phyloP scores from a whole-genome alignment of 768 basidiomycete genomes.

The Rhizopogon roseolus region DNA sequence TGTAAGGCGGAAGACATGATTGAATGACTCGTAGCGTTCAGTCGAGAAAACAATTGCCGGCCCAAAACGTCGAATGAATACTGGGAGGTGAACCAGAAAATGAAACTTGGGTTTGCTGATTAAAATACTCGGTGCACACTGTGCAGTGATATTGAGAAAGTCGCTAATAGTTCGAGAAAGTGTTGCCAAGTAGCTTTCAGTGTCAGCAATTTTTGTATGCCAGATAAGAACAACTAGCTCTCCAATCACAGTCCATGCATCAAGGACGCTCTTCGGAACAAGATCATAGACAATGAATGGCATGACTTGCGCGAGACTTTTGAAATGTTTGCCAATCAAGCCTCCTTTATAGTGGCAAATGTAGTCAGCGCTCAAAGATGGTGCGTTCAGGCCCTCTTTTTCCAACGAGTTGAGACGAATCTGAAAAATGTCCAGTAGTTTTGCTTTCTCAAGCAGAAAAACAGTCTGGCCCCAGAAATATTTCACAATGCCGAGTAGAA shows the following conservation, averaged over 20 bases:
- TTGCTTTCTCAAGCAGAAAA: slow-evolving; percentile 12
- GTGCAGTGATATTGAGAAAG: slow-evolving; percentile 7
- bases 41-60: slow-evolving; percentile 30
- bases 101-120: slow-evolving; percentile 23
- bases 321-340: slow-evolving; percentile 24
- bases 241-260: slow-evolving; percentile 10
- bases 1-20: slow-evolving; percentile 32
- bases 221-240: slow-evolving; percentile 17
- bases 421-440: slow-evolving; percentile 14
- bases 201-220: slow-evolving; percentile 22
- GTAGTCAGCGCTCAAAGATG: slow-evolving; percentile 21
- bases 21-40: slow-evolving; percentile 35
- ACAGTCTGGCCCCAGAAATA: slow-evolving; percentile 21
- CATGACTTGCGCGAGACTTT: slow-evolving; percentile 23
- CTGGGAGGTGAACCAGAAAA: slow-evolving; percentile 18
- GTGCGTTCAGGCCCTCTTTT: slow-evolving; percentile 15
- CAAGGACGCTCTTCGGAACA: slow-evolving; percentile 5
- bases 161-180: slow-evolving; percentile 15
- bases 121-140: slow-evolving; percentile 14
- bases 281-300: slow-evolving; percentile 19
- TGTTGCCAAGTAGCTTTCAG: slow-evolving; percentile 16
- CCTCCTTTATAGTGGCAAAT: slow-evolving; percentile 25
- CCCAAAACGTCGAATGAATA: slow-evolving; percentile 26
- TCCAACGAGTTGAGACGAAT: slow-evolving; percentile 17
- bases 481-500: slow-evolving; percentile 27